These are phyloP conservation scores for Austroboletus rostrupii DNA, from an alignment of 1,284 basidiomycete genomes.

Conservation along the genomic window DNA sequence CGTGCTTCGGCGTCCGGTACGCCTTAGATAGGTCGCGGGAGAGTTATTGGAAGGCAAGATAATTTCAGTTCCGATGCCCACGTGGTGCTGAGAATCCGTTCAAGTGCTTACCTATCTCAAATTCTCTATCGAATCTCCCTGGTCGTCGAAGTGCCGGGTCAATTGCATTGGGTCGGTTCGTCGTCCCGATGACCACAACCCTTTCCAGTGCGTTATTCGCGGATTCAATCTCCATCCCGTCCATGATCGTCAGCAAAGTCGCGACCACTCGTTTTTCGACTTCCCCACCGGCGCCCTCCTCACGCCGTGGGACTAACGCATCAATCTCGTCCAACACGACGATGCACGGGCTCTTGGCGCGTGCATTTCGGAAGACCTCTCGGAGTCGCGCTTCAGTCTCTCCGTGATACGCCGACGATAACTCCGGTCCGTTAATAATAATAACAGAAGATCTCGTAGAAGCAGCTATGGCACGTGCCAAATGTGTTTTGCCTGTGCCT, in stretches of 20 bases:
- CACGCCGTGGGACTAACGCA: slow-evolving; percentile 86
- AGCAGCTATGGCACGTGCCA: slow-evolving; percentile 84
- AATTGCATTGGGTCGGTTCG: slow-evolving; percentile 95
- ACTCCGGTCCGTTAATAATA: slow-evolving; percentile 91
- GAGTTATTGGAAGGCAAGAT: neutral
- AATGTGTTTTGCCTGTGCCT: slow-evolving; percentile 92
- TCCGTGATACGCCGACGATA: slow-evolving; percentile 93
- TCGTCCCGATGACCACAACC: slow-evolving; percentile 95
- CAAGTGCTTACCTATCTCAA: slow-evolving; percentile 78
- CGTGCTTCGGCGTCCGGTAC: slow-evolving; percentile 86
- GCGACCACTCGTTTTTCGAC: slow-evolving; percentile 96
- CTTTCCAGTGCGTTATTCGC: slow-evolving; percentile 42
- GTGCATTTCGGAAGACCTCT: slow-evolving; percentile 85
- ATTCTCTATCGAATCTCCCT: slow-evolving; percentile 93
- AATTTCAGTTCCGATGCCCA: slow-evolving; percentile 1
- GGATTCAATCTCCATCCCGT: slow-evolving; percentile 77
- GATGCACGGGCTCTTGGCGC: slow-evolving; percentile 81
- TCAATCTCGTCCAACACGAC: slow-evolving; percentile 97
- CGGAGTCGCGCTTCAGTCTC: slow-evolving; percentile 92
- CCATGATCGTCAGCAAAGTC: slow-evolving; percentile 91
- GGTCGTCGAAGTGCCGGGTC: slow-evolving; percentile 94
- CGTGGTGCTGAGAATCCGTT: slow-evolving; percentile 1
- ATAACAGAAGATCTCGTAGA: slow-evolving; percentile 79
- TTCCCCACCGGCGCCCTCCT: slow-evolving; percentile 85
- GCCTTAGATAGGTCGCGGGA: slow-evolving; percentile 44